phyloP scores from a whole-genome alignment of 129 eudicot genomes.

The Pseudognaphalium luteoalbum region DNA sequence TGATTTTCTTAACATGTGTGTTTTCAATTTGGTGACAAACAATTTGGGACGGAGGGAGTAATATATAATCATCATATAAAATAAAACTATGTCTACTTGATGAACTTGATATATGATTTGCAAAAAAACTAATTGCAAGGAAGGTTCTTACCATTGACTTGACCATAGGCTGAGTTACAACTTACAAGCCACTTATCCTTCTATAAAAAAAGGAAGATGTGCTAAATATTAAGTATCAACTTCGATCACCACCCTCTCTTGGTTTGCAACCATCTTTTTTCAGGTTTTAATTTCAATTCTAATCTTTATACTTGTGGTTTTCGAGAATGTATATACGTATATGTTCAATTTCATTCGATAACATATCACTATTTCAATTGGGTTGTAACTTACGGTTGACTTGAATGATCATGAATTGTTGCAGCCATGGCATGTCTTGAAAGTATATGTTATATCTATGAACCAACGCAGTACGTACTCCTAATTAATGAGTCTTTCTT shows the following conservation, averaged over 20 bases:
- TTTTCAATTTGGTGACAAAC: too few relatives aligned
- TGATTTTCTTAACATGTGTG: too few relatives aligned
- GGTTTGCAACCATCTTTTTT: background rate
- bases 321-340: too few relatives aligned
- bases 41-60: too few relatives aligned
- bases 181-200: background rate
- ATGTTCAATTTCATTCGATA: too few relatives aligned
- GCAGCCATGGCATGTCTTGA: too few relatives aligned
- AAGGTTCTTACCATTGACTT: background rate
- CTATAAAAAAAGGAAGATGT: background rate
- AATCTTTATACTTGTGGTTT: background rate
- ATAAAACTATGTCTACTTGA: background rate
- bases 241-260: background rate
- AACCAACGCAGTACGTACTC: slow-evolving; percentile 1
- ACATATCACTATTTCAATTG: too few relatives aligned
- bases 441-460: too few relatives aligned
- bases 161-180: background rate
- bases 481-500: background rate
- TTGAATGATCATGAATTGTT: too few relatives aligned
- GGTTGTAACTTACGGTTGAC: too few relatives aligned
- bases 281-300: background rate
- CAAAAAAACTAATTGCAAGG: background rate
- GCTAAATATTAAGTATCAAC: background rate
- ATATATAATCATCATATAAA: too few relatives aligned
- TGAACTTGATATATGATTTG: background rate